Evolutionary conservation across 2,329 filamentous ascomycete genomes (phyloP), one percentile per base, ranked within the genome.

Genomic region (Coleophoma crateriformis): DNA sequence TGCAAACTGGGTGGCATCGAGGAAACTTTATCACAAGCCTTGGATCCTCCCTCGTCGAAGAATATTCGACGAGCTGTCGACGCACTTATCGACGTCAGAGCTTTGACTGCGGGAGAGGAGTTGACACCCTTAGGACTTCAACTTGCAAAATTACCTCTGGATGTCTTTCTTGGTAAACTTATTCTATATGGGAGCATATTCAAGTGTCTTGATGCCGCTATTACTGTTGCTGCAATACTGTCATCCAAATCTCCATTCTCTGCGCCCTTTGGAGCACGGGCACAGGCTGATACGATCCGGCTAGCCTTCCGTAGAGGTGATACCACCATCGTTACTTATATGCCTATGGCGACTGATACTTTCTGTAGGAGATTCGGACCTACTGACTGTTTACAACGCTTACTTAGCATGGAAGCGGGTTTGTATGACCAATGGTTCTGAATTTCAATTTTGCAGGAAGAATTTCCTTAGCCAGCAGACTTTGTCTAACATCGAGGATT

Each of bases 1-100:
- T 99, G 92, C 74, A 95, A 95, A 63, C 80, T 99, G 40, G 94
- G 94, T 11, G 86, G 89, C 38, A 95, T 97, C 48, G 92, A 97
- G 64, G 82, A 92, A 59, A 96, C 91, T 0, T 76, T 99, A 10
- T 81, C 87, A 19, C 84, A 91, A 66, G 94, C 94, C 3, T 75
- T 99, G 14, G 94, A 99, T 64, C 87, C 92, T 1, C 94, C 94
- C 0, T 91, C 87, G 0, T 77, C 87, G 0, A 95, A 92, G 71
- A 99, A 97, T 59, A 95, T 99, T 44, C 85, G 90, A 20, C 83
- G 92, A 34, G 92, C 94, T 1, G 87, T 99, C 48, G 92, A 97
- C 65, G 90, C 92, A 3, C 79, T 99, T 5, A 82, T 97, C 40
- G 94, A 99, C 63, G 94, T 96, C 14, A 87, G 90, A 52, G 94